Conservation (phyloP, 805 yeast genomes). For the Yarrowia yakushimensis region DNA sequence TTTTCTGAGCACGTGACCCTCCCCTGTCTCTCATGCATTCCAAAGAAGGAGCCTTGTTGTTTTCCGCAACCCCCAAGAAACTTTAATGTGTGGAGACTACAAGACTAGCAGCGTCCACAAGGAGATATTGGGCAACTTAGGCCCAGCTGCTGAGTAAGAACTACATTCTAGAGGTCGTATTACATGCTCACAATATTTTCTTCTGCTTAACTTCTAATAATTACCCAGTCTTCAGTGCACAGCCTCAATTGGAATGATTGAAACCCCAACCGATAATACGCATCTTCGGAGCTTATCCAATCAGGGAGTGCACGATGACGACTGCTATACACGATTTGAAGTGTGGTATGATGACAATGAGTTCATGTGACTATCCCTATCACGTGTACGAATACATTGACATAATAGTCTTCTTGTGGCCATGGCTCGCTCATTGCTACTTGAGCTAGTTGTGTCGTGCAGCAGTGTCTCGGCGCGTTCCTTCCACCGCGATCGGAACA, state of each 20-base stretch:
- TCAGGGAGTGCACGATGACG: background rate
- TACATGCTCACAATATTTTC: too few species aligned
- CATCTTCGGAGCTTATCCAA: slow-evolving; percentile 14
- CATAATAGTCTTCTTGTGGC: too few species aligned
- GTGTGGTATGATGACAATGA: background rate
- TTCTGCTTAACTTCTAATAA: too few species aligned
- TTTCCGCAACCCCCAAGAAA: slow-evolving; percentile 7
- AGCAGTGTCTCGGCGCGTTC: too few species aligned
- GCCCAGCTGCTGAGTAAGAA: too few species aligned
- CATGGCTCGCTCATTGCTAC: too few species aligned
- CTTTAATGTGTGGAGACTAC: background rate
- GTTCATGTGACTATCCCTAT: background rate
- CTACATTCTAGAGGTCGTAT: too few species aligned
- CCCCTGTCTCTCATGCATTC: slow-evolving; percentile 23
- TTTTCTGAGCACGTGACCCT: background rate
- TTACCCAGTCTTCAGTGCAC: background rate
- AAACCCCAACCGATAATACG: slow-evolving; percentile 1
- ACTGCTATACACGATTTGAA: background rate
- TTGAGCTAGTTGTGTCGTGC: too few species aligned
- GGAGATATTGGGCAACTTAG: too few species aligned
- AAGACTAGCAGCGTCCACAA: too few species aligned
- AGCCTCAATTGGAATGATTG: background rate
- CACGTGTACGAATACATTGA: too few species aligned
- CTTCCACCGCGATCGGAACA: background rate
- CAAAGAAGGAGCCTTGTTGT: slow-evolving; percentile 16